These are phyloP conservation scores for Ophiocordyceps camponoti-leonardi DNA, from an alignment of 2,329 filamentous ascomycete genomes.

Conservation along the genomic window DNA sequence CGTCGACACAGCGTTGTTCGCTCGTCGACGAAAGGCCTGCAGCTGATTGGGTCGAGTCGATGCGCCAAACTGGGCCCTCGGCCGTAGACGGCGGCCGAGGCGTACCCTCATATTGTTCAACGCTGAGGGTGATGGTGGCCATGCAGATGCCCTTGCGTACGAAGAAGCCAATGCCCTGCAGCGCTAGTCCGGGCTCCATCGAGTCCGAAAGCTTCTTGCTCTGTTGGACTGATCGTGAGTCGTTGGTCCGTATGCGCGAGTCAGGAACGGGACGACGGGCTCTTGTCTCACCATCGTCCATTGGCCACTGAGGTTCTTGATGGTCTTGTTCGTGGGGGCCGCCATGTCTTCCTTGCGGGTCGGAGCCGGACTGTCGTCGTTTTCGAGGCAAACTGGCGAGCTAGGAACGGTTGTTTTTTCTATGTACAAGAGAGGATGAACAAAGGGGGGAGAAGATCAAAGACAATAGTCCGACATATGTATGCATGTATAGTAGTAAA, in stretches of 20 bases:
- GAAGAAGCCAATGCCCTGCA: conserved; percentile 59
- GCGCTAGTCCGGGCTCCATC: conserved; percentile 48
- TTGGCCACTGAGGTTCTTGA: conserved; percentile 49
- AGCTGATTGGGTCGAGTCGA: conserved; percentile 59
- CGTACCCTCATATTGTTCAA: conserved; percentile 35
- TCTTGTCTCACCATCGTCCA: conserved; percentile 45
- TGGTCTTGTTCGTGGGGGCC: conserved; percentile 48
- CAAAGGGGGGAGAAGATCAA: too few relatives aligned
- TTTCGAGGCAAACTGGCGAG: background rate
- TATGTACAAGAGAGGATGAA: too few relatives aligned
- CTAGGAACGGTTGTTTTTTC: too few relatives aligned
- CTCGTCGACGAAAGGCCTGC: conserved; percentile 51
- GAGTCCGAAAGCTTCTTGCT: conserved; percentile 59
- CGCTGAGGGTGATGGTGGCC: conserved; percentile 49
- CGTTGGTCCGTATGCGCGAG: background rate
- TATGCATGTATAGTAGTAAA: too few relatives aligned
- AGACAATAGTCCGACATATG: too few relatives aligned
- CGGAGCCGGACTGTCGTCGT: too few relatives aligned
- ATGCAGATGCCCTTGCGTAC: conserved; percentile 53
- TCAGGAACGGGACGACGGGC: conserved; percentile 7
- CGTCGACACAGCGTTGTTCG: conserved; percentile 37
- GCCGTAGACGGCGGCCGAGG: conserved; percentile 21
- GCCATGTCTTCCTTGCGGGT: conserved; percentile 40
- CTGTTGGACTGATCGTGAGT: conserved; percentile 21
- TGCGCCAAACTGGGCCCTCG: conserved; percentile 31